Conservation (phyloP, 306 rosid genomes). For the Delonix regia region DNA sequence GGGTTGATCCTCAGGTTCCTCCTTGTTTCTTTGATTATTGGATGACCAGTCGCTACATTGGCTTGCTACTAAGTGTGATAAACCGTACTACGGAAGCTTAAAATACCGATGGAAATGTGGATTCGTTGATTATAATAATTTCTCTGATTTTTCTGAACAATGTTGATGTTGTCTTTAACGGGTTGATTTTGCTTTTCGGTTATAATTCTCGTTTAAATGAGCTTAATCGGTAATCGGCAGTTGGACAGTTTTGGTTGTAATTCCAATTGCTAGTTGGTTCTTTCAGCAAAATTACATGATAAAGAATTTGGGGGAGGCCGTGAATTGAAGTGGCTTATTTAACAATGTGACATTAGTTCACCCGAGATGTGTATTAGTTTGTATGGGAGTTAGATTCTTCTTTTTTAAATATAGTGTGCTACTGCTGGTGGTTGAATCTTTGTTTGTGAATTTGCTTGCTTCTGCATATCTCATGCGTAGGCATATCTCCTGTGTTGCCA, state of each 20-base stretch:
- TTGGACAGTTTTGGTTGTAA: background rate
- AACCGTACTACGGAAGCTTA: background rate
- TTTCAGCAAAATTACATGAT: background rate
- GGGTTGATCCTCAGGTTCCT: constrained; percentile 32
- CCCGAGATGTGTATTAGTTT: background rate
- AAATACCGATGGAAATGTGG: background rate
- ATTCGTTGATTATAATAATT: background rate
- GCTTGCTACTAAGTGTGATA: background rate
- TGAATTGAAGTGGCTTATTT: constrained; percentile 4
- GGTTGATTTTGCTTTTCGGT: background rate
- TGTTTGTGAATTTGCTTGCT: background rate
- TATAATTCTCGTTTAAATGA: background rate
- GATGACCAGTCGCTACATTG: background rate
- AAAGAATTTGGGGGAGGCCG: background rate
- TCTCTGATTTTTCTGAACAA: background rate
- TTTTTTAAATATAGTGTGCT: background rate
- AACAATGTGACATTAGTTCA: background rate
- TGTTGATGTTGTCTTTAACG: background rate
- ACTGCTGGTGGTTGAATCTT: background rate
- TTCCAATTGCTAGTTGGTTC: background rate
- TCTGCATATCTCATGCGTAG: background rate
- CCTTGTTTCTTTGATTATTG: background rate
- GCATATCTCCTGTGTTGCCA: background rate
- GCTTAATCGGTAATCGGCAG: constrained; percentile 8
- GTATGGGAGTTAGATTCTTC: background rate